phyloP scores from a whole-genome alignment of 2,329 filamentous ascomycete genomes.

The Sporothrix brasiliensis region DNA sequence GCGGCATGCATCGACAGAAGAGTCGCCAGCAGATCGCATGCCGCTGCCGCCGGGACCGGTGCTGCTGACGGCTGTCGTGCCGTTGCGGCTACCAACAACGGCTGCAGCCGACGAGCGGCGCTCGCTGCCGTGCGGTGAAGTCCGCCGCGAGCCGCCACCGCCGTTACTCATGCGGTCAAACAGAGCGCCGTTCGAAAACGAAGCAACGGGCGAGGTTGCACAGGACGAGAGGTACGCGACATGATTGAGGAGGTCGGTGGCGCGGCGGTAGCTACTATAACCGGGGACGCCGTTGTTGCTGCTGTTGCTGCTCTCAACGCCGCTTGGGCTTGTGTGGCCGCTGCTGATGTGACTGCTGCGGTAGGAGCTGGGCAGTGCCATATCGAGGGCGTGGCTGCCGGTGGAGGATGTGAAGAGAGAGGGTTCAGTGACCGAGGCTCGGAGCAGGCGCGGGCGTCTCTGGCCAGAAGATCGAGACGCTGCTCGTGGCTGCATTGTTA shows the following conservation, averaged over 20 bases:
- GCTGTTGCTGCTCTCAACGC: not conserved
- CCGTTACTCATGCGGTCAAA: slow-evolving; percentile 40
- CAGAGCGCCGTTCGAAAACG: slow-evolving; percentile 40
- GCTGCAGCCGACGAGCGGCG: slow-evolving; percentile 14
- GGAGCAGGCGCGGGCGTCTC: slow-evolving; percentile 57
- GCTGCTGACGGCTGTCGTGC: not conserved
- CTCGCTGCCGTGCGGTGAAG: not conserved
- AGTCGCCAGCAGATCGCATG: not conserved
- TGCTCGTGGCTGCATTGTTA: slow-evolving; percentile 38
- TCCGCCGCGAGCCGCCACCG: slow-evolving; percentile 16
- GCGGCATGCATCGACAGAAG: slow-evolving; percentile 13
- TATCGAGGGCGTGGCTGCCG: slow-evolving; percentile 55
- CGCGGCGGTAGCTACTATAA: slow-evolving; percentile 45
- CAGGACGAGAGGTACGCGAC: slow-evolving; percentile 53
- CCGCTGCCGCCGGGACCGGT: not conserved
- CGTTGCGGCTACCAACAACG: slow-evolving; percentile 5
- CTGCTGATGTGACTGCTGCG: slow-evolving; percentile 13
- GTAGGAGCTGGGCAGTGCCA: slow-evolving; percentile 40
- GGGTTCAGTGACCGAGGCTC: slow-evolving; percentile 60
- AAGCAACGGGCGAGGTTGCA: slow-evolving; percentile 26
- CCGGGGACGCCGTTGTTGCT: not conserved
- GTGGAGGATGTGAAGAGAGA: slow-evolving; percentile 59
- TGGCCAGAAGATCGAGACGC: slow-evolving; percentile 47
- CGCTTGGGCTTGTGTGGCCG: slow-evolving; percentile 17
- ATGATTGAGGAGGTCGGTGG: slow-evolving; percentile 58